Evolutionary conservation across 2,329 filamentous ascomycete species (phyloP).

Genomic region (Fusarium mangiferae): DNA sequence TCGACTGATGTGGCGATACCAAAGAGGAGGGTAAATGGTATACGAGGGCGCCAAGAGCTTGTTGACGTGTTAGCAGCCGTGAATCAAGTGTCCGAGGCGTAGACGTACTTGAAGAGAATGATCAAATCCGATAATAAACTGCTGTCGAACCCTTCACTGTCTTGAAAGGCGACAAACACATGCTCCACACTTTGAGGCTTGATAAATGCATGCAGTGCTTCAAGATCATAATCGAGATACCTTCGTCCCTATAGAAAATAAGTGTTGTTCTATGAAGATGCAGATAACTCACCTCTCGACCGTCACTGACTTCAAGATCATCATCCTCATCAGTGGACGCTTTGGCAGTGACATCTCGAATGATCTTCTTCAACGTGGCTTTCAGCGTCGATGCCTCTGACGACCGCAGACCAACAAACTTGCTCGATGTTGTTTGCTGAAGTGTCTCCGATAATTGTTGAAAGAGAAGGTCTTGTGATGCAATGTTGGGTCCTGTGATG

Average conservation of each 20-base stretch:
- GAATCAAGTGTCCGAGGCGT: not conserved
- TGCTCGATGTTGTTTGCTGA: constrained; percentile 58
- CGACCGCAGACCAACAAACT: constrained; percentile 74
- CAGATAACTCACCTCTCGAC: constrained; percentile 57
- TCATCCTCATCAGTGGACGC: constrained; percentile 66
- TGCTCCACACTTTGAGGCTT: constrained; percentile 63
- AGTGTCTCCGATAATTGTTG: constrained; percentile 72
- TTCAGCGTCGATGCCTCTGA: constrained; percentile 80
- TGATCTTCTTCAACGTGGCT: constrained; percentile 76
- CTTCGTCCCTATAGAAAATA: constrained; percentile 62
- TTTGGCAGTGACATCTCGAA: constrained; percentile 69
- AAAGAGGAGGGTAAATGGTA: constrained; percentile 81
- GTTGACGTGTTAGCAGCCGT: constrained; percentile 44
- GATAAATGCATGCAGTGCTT: constrained; percentile 72
- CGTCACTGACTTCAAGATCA: constrained; percentile 58
- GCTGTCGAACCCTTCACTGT: constrained; percentile 84
- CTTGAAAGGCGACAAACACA: constrained; percentile 79
- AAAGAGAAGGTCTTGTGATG: constrained; percentile 79
- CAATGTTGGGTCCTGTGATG: constrained; percentile 81
- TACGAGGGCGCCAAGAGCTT: constrained; percentile 75
- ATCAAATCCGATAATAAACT: constrained; percentile 77
- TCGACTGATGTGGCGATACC: constrained; percentile 86
- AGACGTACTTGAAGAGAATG: constrained; percentile 70
- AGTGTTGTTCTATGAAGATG: constrained; percentile 1
- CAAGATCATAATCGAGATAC: constrained; percentile 82